Percentiles rank a stretch among this genome's conserved stretches.
These are phyloP conservation scores for Phytophthora ohioensis DNA, from an alignment of 352 stramenopile genomes.

Conservation along the genomic window DNA sequence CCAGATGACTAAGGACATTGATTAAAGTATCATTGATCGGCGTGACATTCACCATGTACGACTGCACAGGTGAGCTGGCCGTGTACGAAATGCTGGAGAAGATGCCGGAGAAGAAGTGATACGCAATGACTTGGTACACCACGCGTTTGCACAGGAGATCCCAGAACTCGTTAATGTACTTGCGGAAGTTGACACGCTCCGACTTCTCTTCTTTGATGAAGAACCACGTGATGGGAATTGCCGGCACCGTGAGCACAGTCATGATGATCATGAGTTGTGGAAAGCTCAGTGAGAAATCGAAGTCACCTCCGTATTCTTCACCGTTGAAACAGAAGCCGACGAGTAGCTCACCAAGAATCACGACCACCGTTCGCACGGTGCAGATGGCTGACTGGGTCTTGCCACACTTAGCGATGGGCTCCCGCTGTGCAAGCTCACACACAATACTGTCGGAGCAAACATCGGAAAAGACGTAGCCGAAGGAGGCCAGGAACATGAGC, in stretches of 20 bases:
- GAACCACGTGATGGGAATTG: conserved; percentile 21
- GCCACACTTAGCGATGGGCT: conserved; percentile 21
- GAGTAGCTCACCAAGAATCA: conserved; percentile 21
- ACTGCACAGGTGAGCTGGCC: conserved; percentile 9
- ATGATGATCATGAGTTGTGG: conserved; percentile 29
- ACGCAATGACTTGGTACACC: conserved; percentile 26
- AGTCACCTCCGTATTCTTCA: conserved; percentile 20
- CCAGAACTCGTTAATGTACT: conserved; percentile 27
- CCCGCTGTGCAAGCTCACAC: conserved; percentile 24
- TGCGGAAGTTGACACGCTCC: conserved; percentile 19
- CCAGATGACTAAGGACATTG: conserved; percentile 10
- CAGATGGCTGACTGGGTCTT: conserved; percentile 27
- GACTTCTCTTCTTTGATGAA: conserved; percentile 26
- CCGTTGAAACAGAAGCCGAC: conserved; percentile 26
- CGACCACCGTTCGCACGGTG: conserved; percentile 13
- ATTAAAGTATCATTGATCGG: conserved; percentile 14
- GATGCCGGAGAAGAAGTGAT: conserved; percentile 28
- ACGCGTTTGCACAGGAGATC: conserved; percentile 20
- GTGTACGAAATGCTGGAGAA: conserved; percentile 22
- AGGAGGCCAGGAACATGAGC: conserved; percentile 22
- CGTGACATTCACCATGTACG: conserved; percentile 16
- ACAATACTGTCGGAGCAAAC: conserved; percentile 32
- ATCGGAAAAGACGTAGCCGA: conserved; percentile 28
- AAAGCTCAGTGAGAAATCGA: conserved; percentile 25
- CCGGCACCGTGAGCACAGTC: conserved; percentile 8